Evolutionary conservation across 2,329 filamentous ascomycete species (phyloP).

Genomic region (Cercospora sp.): DNA sequence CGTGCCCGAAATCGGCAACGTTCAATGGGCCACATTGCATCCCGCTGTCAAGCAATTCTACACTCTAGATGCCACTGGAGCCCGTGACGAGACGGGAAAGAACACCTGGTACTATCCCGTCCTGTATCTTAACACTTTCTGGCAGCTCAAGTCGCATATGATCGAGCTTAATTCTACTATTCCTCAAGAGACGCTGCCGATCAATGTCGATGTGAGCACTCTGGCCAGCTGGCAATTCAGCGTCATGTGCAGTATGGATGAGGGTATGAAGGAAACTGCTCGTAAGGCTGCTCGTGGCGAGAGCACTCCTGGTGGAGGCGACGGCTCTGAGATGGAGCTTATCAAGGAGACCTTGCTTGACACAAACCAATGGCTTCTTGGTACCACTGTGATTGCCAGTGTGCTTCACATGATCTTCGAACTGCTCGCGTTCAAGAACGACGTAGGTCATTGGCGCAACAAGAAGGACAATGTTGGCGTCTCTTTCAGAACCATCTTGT

Average conservation of each 20-base stretch:
- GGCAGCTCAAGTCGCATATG: constrained; percentile 93
- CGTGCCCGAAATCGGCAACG: constrained; percentile 73
- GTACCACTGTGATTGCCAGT: constrained; percentile 78
- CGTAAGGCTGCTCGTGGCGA: constrained; percentile 74
- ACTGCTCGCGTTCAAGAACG: constrained; percentile 92
- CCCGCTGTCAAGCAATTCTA: constrained; percentile 76
- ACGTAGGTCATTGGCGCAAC: constrained; percentile 96
- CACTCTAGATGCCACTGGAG: constrained; percentile 74
- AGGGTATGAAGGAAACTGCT: constrained; percentile 80
- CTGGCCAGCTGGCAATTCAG: constrained; percentile 86
- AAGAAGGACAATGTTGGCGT: constrained; percentile 99
- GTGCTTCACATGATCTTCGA: constrained; percentile 94
- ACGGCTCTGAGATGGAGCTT: constrained; percentile 93
- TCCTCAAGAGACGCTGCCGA: constrained; percentile 77
- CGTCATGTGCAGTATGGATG: constrained; percentile 78
- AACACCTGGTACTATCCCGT: constrained; percentile 94
- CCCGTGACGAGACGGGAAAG: constrained; percentile 78
- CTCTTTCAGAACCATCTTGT: constrained; percentile 90
- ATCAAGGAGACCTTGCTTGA: constrained; percentile 94
- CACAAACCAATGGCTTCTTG: constrained; percentile 88
- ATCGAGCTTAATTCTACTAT: constrained; percentile 87
- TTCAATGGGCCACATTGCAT: constrained; percentile 66
- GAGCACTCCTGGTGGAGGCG: constrained; percentile 71
- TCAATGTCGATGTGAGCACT: constrained; percentile 82
- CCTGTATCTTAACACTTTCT: constrained; percentile 92